Base-by-base conservation (phyloP, 768 basidiomycete genomes). In the Tremella fuciformis region DNA sequence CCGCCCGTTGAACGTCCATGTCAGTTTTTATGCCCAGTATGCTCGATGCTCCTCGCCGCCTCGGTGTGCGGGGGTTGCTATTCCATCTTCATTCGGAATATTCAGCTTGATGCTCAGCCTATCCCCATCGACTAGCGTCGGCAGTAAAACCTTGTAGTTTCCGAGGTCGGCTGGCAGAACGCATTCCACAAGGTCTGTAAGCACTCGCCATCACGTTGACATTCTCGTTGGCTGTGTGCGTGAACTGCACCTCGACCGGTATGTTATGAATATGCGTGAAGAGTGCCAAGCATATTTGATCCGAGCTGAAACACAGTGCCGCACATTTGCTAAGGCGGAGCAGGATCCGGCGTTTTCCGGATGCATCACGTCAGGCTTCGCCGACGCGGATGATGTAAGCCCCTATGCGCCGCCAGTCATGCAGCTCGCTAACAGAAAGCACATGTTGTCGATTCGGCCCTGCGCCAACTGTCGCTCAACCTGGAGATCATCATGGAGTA, bases 181-280 rank as follows among this genome's bases (percentile, higher is more conserved):
- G n/a, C n/a, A n/a, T n/a, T n/a, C n/a, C n/a, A n/a, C n/a, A n/a
- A n/a, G n/a, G n/a, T n/a, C n/a, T n/a, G n/a, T n/a, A n/a, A n/a
- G n/a, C n/a, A n/a, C n/a, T n/a, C n/a, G 88, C 76, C 87, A 90
- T 57, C 91, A 94, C 79, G 81, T 91, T 60, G 89, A 93, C 77
- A 80, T 86, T 0, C 81, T 93, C 48, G 78, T 91, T 29, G 88
- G 90, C 65, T 86, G 84, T 66, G 84, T 91, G 42, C 80, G 88
- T 55, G 79, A 83, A 15, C 88, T 86, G 80, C 83, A 89, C 39
- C 88, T 91, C 67, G 91, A 93, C 77, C 88, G 90, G 76, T 91
- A 91, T 70, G 90, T 93, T 76, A 84, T 90, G 79, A 84, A 89
- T 69, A 67, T 71, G 56, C 58, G 66, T 65, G n/a, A n/a, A n/a